A percentile compares a stretch with the other conserved stretches of the same genome.
Conservation (phyloP, 176 grass and related monocot genomes). For the Avena insularis region DNA sequence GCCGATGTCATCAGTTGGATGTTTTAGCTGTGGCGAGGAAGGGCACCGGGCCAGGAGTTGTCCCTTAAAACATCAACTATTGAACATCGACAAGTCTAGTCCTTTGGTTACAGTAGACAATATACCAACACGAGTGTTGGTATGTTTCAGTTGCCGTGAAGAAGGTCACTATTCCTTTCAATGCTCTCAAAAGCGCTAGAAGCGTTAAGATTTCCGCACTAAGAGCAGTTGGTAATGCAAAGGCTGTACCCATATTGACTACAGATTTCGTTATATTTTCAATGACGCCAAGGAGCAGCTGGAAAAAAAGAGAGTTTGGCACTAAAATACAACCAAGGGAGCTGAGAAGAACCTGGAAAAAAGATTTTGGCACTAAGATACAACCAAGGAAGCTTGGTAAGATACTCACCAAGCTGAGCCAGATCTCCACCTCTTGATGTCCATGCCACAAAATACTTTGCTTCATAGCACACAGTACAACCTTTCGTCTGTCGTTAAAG, state of each 20-base stretch:
- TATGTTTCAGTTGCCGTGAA: background rate
- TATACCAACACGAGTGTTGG: background rate
- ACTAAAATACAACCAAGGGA: slow-evolving; percentile 2
- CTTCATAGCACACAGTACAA: background rate
- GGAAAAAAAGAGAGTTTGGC: background rate
- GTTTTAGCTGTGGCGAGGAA: slow-evolving; percentile 8
- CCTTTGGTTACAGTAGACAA: background rate
- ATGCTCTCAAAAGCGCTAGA: background rate
- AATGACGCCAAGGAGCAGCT: background rate
- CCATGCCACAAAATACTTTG: background rate
- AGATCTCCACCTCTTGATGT: slow-evolving; percentile 17
- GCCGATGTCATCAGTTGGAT: background rate
- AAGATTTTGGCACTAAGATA: background rate
- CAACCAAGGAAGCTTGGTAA: slow-evolving; percentile 1
- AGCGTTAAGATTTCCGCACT: background rate
- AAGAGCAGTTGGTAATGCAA: background rate
- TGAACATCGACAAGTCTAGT: background rate
- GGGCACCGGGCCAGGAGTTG: background rate
- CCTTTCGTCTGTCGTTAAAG: background rate
- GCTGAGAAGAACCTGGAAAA: background rate
- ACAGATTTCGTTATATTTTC: background rate
- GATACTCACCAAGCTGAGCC: background rate
- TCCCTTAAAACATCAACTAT: background rate
- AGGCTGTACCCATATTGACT: background rate
- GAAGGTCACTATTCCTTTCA: background rate